Base-by-base conservation (phyloP, 768 basidiomycete genomes). In the Albatrellus ellisii region DNA sequence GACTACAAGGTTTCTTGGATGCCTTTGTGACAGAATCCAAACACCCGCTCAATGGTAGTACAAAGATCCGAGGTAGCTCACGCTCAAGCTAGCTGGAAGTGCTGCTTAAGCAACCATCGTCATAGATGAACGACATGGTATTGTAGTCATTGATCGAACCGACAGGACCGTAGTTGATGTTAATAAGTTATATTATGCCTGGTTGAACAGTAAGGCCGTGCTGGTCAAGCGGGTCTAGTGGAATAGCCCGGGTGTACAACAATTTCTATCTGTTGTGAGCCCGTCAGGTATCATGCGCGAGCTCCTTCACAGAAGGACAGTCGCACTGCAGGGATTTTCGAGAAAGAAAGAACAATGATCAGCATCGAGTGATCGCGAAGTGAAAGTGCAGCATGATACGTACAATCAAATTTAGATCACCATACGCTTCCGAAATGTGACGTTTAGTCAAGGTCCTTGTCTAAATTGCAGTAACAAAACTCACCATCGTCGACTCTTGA, bases 401-500 rank as follows among this genome's bases (percentile, higher is more conserved):
- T 55, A 84, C 83, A 56, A 88, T 70, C 22, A 98, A 71, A 59
- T 97, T 90, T 44, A 87, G 63, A 60, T 99, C 94, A 33, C 94
- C 94, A 55, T 85, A 92, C 8, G 89, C 89, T 92, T 35, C 12
- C 46, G 33, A 42, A 32, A 33, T 37, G 20, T 22, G 26, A 39
- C 10, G n/a, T 41, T 26, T 43, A 15, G 18, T 14, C 26, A 25
- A 21, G 32, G 15, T 12, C 3, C 36, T 9, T n/a, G 32, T 21
- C 28, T 33, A 28, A 5, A 11, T 36, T 26, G 11, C 15, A 48
- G n/a, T n/a, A 35, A 35, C 26, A 20, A 7, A 33, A 61, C 79
- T 56, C 57, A 91, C 89, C 84, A 66, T 97, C 94, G 55, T 97
- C 92, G 39, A 99, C 74, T 36, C 94, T 72, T 4, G 86, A 81